Conservation (phyloP, 2,329 filamentous ascomycete genomes). For the Thelonectria rubi region DNA sequence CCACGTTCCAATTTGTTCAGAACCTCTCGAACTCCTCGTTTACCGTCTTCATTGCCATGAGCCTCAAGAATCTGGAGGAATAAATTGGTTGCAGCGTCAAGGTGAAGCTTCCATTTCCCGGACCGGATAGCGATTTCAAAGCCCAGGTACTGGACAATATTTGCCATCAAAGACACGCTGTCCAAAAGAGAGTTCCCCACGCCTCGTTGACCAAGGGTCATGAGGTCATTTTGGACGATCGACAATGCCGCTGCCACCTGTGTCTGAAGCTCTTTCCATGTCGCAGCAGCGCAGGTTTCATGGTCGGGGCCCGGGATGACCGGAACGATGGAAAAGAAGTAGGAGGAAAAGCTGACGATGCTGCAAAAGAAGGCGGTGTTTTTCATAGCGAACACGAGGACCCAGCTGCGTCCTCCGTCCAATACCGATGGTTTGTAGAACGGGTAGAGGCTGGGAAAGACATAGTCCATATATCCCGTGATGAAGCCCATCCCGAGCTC, state of each 20-base stretch:
- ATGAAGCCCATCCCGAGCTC: constrained; percentile 21
- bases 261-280: constrained; percentile 5
- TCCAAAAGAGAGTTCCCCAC: background rate
- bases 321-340: constrained; percentile 12
- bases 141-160: constrained; percentile 55
- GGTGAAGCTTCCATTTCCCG: constrained; percentile 46
- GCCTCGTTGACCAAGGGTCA: constrained; percentile 27
- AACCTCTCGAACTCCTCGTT: background rate
- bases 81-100: constrained; percentile 7
- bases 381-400: constrained; percentile 60
- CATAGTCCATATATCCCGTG: constrained; percentile 43
- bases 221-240: constrained; percentile 21
- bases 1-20: background rate
- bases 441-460: constrained; percentile 63
- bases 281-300: background rate
- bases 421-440: constrained; percentile 61
- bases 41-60: background rate
- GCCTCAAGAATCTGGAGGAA: constrained; percentile 8
- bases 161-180: constrained; percentile 45
- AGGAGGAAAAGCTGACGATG: constrained; percentile 48
- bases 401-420: constrained; percentile 62
- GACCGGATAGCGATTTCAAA: constrained; percentile 51
- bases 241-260: constrained; percentile 12
- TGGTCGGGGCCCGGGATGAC: constrained; percentile 14
- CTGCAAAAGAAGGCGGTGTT: constrained; percentile 61